Percentiles rank a stretch among this genome's conserved stretches.
Evolutionary conservation across 2,329 filamentous ascomycete genomes (phyloP).

Genomic region (Penicillium psychrosexuale): DNA sequence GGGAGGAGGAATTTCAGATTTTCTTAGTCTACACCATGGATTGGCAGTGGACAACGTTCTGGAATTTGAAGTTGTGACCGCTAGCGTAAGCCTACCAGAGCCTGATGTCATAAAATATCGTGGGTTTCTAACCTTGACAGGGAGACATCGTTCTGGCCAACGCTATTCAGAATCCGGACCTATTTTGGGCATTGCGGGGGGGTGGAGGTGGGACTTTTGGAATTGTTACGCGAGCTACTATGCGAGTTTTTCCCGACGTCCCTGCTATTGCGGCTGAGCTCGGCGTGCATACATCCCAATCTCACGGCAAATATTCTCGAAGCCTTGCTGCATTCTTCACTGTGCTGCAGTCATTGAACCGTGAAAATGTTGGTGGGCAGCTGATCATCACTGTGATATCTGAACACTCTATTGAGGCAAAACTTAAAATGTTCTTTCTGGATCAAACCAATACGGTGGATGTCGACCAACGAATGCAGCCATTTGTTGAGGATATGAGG

Average conservation of each 20-base stretch:
- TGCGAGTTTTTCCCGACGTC: constrained; percentile 2
- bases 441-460: neutral
- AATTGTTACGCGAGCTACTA: constrained; percentile 2
- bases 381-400: neutral
- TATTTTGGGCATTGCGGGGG: constrained; percentile 49
- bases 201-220: constrained; percentile 11
- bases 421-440: neutral
- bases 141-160: constrained; percentile 48
- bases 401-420: neutral
- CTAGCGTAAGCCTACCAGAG: constrained; percentile 25
- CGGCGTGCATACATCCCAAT: neutral
- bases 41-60: constrained; percentile 53
- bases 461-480: neutral
- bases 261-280: neutral
- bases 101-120: neutral
- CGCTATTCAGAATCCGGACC: constrained; percentile 42
- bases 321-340: neutral
- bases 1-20: constrained; percentile 42
- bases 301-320: neutral
- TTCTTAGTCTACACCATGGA: constrained; percentile 49
- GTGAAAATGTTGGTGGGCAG: neutral
- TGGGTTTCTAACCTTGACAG: neutral
- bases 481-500: neutral
- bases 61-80: constrained; percentile 49
- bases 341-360: neutral